Evolutionary conservation across 208 protist species (phyloP), one percentile per base, ranked within the genome.

Genomic region (Lotmaria passim): DNA sequence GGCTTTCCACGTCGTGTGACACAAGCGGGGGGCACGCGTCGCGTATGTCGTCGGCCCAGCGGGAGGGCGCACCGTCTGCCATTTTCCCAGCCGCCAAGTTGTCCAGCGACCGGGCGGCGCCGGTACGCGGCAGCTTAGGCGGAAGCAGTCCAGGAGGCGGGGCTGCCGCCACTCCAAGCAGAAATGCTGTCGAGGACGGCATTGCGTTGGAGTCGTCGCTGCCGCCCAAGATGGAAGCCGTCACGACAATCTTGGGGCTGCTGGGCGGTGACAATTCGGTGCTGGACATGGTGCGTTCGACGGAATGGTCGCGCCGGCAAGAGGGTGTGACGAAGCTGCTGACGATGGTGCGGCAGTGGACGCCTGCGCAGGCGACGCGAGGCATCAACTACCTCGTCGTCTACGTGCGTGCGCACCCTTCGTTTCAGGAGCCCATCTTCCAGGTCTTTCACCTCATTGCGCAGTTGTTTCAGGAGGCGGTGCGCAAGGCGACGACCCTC

Each of bases 201-300:
- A 73, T 96, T 12, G 64, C 85, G 34, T 64, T 96, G 26, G 89
- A 94, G 62, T 83, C 85, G n/a, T 81, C 77, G 28, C 79, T 96
- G 24, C 89, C 89, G 0, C 30, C 84, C 0, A 92, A 87, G 62
- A 80, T 84, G 61, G 85, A 93, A 14, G 80, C 81, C 11, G 58
- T 79, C 34, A 86, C 69, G n/a, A 75, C 41, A 19, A 88, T 94
- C 55, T 76, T 96, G 10, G 83, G 87, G 6, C 56, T 92, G 3
- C 44, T 87, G 44, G 63, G 82, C 14, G 87, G 81, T 17, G 83
- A 93, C 68, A 79, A 52, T n/a, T 64, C 52, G 3, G 73, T 96
- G 14, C n/a, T 80, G 1, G 75, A 85, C 28, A 44, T 89, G 48
- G 75, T 96, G 38, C 79, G 85, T 12, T 89, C 91, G 5, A 82